Conservation (phyloP, 2,329 filamentous ascomycete genomes). For the Pseudocercospora pini-densiflorae region DNA sequence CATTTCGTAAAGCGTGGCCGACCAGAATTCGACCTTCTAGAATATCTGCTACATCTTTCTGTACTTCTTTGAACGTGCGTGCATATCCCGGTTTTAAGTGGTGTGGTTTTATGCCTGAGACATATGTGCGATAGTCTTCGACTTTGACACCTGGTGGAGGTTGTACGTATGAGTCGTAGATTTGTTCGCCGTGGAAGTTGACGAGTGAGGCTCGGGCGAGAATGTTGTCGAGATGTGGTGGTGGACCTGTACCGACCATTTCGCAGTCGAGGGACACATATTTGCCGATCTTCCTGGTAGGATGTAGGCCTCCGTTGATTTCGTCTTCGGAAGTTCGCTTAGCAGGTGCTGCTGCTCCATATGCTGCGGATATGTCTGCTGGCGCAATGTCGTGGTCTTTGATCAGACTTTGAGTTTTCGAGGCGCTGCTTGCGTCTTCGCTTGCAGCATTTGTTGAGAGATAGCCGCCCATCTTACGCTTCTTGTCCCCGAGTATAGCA, state of each 20-base stretch:
- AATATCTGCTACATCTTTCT: slow-evolving; percentile 70
- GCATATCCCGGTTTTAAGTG: slow-evolving; percentile 64
- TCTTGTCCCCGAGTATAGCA: slow-evolving; percentile 19
- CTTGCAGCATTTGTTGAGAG: slow-evolving; percentile 35
- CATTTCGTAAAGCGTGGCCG: slow-evolving; percentile 82
- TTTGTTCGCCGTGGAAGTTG: slow-evolving; percentile 88
- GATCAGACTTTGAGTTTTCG: slow-evolving; percentile 38
- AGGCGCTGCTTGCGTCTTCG: slow-evolving; percentile 55
- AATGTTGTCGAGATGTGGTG: slow-evolving; percentile 70
- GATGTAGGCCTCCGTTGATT: slow-evolving; percentile 34
- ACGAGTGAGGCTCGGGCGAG: slow-evolving; percentile 88
- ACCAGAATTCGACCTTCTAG: slow-evolving; percentile 74
- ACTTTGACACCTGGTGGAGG: slow-evolving; percentile 68
- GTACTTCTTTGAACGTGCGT: slow-evolving; percentile 73
- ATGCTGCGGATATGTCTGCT: slow-evolving; percentile 65
- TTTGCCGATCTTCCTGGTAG: slow-evolving; percentile 75
- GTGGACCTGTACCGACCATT: slow-evolving; percentile 86
- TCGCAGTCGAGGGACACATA: slow-evolving; percentile 96
- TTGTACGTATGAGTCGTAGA: slow-evolving; percentile 92
- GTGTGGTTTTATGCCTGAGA: slow-evolving; percentile 78
- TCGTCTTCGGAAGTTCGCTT: slow-evolving; percentile 58
- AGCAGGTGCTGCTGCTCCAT: slow-evolving; percentile 64
- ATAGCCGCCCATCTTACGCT: slow-evolving; percentile 58
- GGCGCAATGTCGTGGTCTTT: slow-evolving; percentile 56
- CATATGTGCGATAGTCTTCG: slow-evolving; percentile 85